A percentile compares a stretch with the other conserved stretches of the same genome.
Evolutionary conservation across 306 rosid species (phyloP).

Genomic region (Fragaria nilgerrensis): DNA sequence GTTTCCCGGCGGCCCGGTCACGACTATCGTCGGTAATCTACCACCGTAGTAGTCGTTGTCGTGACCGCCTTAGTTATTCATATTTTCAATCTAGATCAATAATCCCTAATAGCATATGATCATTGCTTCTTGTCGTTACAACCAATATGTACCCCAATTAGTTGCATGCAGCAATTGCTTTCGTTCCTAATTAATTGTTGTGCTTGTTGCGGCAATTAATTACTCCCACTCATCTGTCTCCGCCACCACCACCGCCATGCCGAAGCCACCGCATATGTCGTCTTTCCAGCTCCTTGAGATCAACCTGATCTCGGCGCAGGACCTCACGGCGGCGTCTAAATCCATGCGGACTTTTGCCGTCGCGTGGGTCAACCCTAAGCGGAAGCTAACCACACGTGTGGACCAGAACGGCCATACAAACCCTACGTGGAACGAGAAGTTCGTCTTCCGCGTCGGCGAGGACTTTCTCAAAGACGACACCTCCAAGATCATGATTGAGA

Average conservation of each 20-base stretch:
- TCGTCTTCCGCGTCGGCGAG: conserved; percentile 61
- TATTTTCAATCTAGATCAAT: background rate
- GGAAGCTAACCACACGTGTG: conserved; percentile 49
- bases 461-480: conserved; percentile 35
- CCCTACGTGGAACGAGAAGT: conserved; percentile 83
- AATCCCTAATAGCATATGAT: background rate
- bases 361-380: conserved; percentile 59
- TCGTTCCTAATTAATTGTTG: background rate
- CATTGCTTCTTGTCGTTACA: background rate
- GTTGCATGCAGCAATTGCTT: background rate
- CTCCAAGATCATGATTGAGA: conserved; percentile 53
- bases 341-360: conserved; percentile 61
- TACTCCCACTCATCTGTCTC: background rate
- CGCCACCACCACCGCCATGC: background rate
- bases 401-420: conserved; percentile 49
- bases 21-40: background rate
- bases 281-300: conserved; percentile 56
- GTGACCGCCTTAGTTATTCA: background rate
- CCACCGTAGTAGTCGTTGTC: conserved; percentile 5
- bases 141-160: background rate
- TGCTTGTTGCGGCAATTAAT: conserved; percentile 3
- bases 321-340: conserved; percentile 44
- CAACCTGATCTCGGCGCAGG: conserved; percentile 61
- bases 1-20: conserved; percentile 8
- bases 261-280: background rate